Percentiles rank a stretch among this genome's conserved stretches.
These are phyloP conservation scores for Fusarium kyushuense DNA, from an alignment of 2,329 filamentous ascomycete species.

Conservation along the genomic window DNA sequence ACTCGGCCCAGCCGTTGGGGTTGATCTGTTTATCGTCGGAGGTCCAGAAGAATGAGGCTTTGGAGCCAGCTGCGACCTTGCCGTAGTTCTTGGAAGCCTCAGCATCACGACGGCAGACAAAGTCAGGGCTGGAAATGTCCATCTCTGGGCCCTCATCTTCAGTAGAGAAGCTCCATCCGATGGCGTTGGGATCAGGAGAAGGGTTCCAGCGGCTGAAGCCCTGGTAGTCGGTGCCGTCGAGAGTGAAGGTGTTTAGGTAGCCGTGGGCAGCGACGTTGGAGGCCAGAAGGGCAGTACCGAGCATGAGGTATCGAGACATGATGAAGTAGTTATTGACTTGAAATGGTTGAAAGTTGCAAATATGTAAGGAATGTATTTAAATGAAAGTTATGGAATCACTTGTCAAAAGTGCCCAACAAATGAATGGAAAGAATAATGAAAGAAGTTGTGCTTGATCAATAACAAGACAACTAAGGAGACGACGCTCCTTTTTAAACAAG, in stretches of 20 bases:
- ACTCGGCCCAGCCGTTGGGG: constrained; percentile 49
- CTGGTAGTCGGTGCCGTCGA: constrained; percentile 52
- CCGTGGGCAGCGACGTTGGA: constrained; percentile 44
- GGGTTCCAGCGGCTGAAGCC: constrained; percentile 50
- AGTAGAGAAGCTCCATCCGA: constrained; percentile 58
- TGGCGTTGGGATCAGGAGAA: constrained; percentile 49
- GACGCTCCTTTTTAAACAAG: background rate
- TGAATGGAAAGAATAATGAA: background rate
- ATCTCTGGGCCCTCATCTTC: constrained; percentile 63
- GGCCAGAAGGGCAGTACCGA: constrained; percentile 31
- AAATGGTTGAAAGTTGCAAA: background rate
- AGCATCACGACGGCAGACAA: constrained; percentile 59
- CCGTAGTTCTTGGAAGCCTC: constrained; percentile 54
- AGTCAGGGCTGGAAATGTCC: constrained; percentile 54
- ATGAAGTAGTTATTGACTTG: background rate
- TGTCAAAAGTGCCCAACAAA: constrained; percentile 20
- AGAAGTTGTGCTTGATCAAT: background rate
- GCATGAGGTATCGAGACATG: constrained; percentile 32
- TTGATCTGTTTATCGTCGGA: constrained; percentile 48
- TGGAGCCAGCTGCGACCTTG: constrained; percentile 54
- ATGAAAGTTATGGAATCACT: constrained; percentile 4
- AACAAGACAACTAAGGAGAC: background rate
- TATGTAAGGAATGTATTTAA: background rate
- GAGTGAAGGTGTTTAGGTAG: constrained; percentile 41
- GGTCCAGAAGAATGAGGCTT: constrained; percentile 57